Base-by-base conservation (phyloP, 371 early-diverging fungal genomes). In the Mortierella sp. region DNA sequence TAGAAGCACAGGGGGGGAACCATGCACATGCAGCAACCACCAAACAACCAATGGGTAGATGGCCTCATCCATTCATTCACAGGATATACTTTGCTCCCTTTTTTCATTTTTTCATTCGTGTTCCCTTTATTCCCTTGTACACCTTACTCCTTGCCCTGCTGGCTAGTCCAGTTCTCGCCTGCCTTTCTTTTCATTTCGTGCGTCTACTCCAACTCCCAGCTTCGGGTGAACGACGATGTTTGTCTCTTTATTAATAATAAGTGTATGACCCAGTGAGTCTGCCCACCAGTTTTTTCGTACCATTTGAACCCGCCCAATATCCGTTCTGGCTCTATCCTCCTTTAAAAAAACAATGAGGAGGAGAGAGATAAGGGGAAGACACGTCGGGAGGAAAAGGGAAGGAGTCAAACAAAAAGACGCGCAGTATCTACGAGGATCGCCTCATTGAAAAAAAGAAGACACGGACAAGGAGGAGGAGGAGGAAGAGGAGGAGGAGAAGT, bases 71-170 rank as follows among this genome's bases (percentile, higher is more conserved):
- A 57, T 19, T 55, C 57, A 11, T 55, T 26, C 14, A 59, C 14
- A 28, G 19, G 34, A 16, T 10, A 50, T 50, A 3, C 13, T 14
- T 2, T 16, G 50, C 50, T 50, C 50, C 50, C 50, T 50, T 14
- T 50, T 50, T 14, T 31, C 6, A 16, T 31, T 61, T 9, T 34
- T 21, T 37, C 24, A 8, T 40, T 40, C 8, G 10, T 59, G 61
- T 64, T 37, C 67, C 40, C 67, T 64, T 37, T 37, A 64, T 64
- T 37, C 67, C 24, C 24, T 37, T 37, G 21, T 64, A 19, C 40
- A 64, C 67, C 24, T 21, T 21, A 50, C 50, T 50, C 50, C 67
- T 64, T 64, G 67, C 67, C 67, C 37, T 64, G 67, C 24, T 37
- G 40, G 67, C 24, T 37, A 24, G 40, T 37, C 21, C 40, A 31